These are phyloP conservation scores for Chrysoporthe deuterocubensis DNA, from an alignment of 2,329 filamentous ascomycete species.

Conservation along the genomic window DNA sequence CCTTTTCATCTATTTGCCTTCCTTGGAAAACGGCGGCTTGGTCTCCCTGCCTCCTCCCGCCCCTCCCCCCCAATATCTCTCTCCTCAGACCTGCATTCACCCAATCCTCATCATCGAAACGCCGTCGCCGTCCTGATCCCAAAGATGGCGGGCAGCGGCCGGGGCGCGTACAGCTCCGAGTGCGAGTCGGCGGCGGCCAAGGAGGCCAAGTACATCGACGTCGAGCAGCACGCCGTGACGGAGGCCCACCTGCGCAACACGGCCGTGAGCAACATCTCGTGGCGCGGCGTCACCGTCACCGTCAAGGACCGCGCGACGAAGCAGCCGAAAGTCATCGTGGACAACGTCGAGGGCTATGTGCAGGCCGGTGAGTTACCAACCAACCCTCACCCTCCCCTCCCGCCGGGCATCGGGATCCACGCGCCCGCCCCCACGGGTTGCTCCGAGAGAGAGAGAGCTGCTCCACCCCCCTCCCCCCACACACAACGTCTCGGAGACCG, in stretches of 20 bases:
- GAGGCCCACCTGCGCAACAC: conserved; percentile 64
- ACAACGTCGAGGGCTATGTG: conserved; percentile 65
- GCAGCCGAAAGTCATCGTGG: conserved; percentile 64
- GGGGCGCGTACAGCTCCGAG: conserved; percentile 27
- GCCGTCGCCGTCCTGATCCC: not conserved
- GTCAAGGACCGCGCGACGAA: conserved; percentile 76
- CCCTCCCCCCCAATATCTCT: not conserved
- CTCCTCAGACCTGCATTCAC: not conserved
- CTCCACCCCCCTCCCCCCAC: too few species aligned
- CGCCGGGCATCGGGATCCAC: too few species aligned
- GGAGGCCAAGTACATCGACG: conserved; percentile 29
- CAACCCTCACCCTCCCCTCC: too few species aligned
- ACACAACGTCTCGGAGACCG: too few species aligned
- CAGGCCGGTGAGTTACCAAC: conserved; percentile 54
- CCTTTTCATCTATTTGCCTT: not conserved
- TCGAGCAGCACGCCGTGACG: conserved; percentile 38
- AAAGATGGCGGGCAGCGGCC: conserved; percentile 26
- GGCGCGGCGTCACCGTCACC: conserved; percentile 69
- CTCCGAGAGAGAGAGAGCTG: too few species aligned
- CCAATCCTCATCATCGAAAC: not conserved
- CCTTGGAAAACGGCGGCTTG: not conserved
- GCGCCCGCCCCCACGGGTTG: too few species aligned
- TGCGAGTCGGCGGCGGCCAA: conserved; percentile 27
- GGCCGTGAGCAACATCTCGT: conserved; percentile 66
- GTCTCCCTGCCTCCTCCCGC: not conserved